phyloP scores from a whole-genome alignment of 257 asterid genomes.

The Catharanthus roseus region DNA sequence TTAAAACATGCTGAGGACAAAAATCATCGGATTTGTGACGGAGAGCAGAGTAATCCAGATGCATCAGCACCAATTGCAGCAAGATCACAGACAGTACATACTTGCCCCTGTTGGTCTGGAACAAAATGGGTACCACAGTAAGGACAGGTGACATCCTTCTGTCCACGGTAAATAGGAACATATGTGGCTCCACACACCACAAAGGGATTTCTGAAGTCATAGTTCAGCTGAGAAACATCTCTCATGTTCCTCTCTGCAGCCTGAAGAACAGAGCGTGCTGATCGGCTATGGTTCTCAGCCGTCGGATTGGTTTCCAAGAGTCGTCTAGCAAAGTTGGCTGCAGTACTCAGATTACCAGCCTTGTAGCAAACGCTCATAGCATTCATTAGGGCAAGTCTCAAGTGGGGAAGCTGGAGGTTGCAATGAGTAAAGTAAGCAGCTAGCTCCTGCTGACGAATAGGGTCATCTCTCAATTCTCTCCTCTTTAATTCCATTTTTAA shows the following conservation, averaged over 20 bases:
- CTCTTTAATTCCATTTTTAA: conserved; percentile 77
- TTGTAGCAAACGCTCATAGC: conserved; percentile 67
- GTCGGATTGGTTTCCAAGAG: conserved; percentile 75
- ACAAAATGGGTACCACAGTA: conserved; percentile 66
- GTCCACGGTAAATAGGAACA: conserved; percentile 79
- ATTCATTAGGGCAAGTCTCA: conserved; percentile 56
- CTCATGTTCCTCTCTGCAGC: conserved; percentile 72
- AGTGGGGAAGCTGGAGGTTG: conserved; percentile 69
- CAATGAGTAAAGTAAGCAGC: conserved; percentile 92
- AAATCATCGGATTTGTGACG: conserved; percentile 61
- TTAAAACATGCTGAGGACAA: conserved; percentile 2
- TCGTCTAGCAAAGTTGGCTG: conserved; percentile 75
- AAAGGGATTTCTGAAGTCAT: conserved; percentile 84
- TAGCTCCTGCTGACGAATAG: conserved; percentile 81
- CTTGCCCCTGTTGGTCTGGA: conserved; percentile 55
- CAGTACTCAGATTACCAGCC: conserved; percentile 53
- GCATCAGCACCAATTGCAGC: conserved; percentile 76
- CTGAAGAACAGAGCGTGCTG: conserved; percentile 68
- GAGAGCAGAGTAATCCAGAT: conserved; percentile 83
- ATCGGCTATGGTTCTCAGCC: conserved; percentile 46
- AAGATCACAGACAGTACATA: conserved; percentile 72
- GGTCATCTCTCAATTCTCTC: conserved; percentile 61
- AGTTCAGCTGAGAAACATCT: conserved; percentile 59
- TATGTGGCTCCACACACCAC: conserved; percentile 83
- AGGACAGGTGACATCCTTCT: conserved; percentile 72